phyloP scores from a whole-genome alignment of 1,139 yeast species.

The Magnusiomyces fungicola region DNA sequence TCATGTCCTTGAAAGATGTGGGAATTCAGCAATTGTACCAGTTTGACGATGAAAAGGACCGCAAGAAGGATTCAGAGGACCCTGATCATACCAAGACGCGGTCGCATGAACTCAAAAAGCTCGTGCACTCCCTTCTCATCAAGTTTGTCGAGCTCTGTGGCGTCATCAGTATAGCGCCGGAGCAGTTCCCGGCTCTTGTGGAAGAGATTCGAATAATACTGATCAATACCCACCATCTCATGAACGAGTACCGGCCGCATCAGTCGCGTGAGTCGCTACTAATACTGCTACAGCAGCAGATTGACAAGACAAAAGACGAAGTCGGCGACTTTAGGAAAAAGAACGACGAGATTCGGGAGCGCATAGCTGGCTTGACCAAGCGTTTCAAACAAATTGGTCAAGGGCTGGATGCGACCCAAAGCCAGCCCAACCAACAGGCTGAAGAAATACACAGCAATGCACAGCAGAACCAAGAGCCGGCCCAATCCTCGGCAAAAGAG shows the following conservation, averaged over 20 bases:
- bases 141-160: conserved; percentile 72
- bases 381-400: conserved; percentile 14
- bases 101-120: conserved; percentile 51
- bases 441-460: not conserved
- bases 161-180: conserved; percentile 62
- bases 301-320: conserved; percentile 23
- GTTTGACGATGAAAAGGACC: conserved; percentile 16
- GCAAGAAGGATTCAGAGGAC: conserved; percentile 3
- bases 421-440: not conserved
- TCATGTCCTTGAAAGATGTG: conserved; percentile 58
- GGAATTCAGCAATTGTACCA: conserved; percentile 62
- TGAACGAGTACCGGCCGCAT: conserved; percentile 83
- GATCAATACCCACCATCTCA: conserved; percentile 74
- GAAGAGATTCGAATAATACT: conserved; percentile 68
- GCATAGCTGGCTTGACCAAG: conserved; percentile 22
- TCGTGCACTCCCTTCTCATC: conserved; percentile 59
- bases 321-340: conserved; percentile 22
- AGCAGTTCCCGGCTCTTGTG: conserved; percentile 53
- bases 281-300: conserved; percentile 51
- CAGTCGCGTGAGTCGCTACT: conserved; percentile 79
- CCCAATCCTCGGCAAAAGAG: not conserved
- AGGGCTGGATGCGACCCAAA: not conserved
- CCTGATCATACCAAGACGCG: conserved; percentile 15
- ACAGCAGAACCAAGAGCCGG: not conserved
- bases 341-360: conserved; percentile 23